Evolutionary conservation across 129 eudicot genomes (phyloP).

Genomic region (sunflower (Helianthus annuus)): HanXRQr2.0-SUNRISE NC_035447.2:123484173-123484672

Average conservation of each 20-base stretch:
- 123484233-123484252: constrained; percentile 40
- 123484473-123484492: neutral
- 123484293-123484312: constrained; percentile 51
- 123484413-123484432: neutral
- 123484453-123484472: neutral
- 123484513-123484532: neutral
- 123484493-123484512: neutral
- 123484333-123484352: constrained; percentile 51
- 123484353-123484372: neutral
- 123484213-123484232: constrained; percentile 43
- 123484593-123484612: constrained; percentile 68
- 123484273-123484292: constrained; percentile 75
- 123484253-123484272: constrained; percentile 44
- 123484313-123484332: constrained; percentile 66
- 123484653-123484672: constrained; percentile 26
- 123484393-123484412: neutral
- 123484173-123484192: constrained; percentile 51
- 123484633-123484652: constrained; percentile 60
- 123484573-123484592: constrained; percentile 51
- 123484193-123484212: constrained; percentile 56
- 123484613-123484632: constrained; percentile 69
- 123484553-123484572: constrained; percentile 38
- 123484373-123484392: neutral
- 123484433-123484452: neutral
- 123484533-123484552: neutral